Percentiles rank a stretch among this genome's conserved stretches.
Evolutionary conservation across 495 filamentous ascomycete species (phyloP).

Genomic region (Daldinia grandis): DNA sequence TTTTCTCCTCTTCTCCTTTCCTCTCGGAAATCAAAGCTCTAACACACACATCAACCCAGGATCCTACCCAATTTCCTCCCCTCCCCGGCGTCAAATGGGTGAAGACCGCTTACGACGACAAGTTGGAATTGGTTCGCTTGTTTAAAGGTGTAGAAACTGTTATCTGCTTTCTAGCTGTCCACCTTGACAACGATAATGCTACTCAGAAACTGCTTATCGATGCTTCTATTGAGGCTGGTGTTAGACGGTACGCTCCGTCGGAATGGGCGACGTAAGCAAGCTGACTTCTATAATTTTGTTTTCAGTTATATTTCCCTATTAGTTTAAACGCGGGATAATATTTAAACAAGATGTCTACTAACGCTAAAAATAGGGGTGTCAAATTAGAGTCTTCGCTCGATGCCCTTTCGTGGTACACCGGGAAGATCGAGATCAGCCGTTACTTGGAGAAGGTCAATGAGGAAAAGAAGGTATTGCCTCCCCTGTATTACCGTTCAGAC

Average conservation of each 20-base stretch:
- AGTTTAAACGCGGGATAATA: background rate
- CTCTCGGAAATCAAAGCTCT: background rate
- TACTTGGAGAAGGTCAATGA: constrained; percentile 62
- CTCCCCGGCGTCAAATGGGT: constrained; percentile 46
- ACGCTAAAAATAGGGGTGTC: background rate
- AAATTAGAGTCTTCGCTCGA: constrained; percentile 24
- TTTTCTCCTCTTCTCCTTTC: background rate
- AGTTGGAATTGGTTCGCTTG: constrained; percentile 43
- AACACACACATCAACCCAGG: constrained; percentile 1
- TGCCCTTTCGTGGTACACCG: constrained; percentile 55
- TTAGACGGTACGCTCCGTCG: constrained; percentile 64
- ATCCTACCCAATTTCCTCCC: constrained; percentile 10
- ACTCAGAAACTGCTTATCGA: constrained; percentile 61
- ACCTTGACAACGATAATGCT: constrained; percentile 45
- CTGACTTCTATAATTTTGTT: background rate
- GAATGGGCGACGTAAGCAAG: constrained; percentile 47
- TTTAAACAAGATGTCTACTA: background rate
- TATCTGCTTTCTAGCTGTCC: constrained; percentile 56
- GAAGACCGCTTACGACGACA: constrained; percentile 51
- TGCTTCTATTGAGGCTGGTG: constrained; percentile 60
- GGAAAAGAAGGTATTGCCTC: constrained; percentile 52
- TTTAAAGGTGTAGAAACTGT: constrained; percentile 62
- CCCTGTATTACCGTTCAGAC: too few relatives aligned
- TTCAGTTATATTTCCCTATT: background rate
- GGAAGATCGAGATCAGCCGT: constrained; percentile 53